Percentiles rank a stretch among this genome's conserved stretches.
Conservation (phyloP, 1,284 basidiomycete genomes). For the Ustilago lituana region DNA sequence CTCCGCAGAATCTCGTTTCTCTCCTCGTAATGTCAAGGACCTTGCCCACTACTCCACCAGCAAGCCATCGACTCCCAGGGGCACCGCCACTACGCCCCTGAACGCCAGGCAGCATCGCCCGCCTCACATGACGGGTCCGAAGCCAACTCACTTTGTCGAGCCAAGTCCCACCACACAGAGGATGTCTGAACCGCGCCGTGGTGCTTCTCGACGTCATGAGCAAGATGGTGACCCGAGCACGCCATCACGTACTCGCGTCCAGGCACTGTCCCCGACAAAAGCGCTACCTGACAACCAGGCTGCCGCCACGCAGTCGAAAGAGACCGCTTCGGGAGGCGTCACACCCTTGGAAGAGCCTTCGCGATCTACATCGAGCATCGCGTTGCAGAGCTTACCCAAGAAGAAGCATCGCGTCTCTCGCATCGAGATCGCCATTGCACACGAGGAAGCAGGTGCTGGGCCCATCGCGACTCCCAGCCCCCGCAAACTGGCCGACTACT, state of each 20-base stretch:
- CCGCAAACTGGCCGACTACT: constrained; percentile 39
- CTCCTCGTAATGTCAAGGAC: constrained; percentile 33
- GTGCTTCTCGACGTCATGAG: constrained; percentile 4
- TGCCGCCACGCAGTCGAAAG: too few relatives aligned
- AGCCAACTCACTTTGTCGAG: constrained; percentile 27
- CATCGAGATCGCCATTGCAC: constrained; percentile 46
- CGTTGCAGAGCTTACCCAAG: constrained; percentile 42
- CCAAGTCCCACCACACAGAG: constrained; percentile 38
- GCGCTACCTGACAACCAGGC: neutral
- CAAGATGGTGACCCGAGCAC: constrained; percentile 1
- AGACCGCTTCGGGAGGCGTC: neutral
- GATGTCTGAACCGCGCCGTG: constrained; percentile 19
- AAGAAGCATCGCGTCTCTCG: constrained; percentile 44
- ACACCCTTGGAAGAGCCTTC: constrained; percentile 19
- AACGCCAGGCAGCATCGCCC: constrained; percentile 39
- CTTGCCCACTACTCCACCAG: constrained; percentile 24
- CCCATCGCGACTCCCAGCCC: constrained; percentile 41
- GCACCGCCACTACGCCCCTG: constrained; percentile 22
- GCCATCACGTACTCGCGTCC: constrained; percentile 14
- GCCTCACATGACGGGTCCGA: constrained; percentile 34
- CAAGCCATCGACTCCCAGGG: constrained; percentile 29
- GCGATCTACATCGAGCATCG: neutral
- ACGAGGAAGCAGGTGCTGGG: constrained; percentile 47
- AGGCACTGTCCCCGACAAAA: neutral
- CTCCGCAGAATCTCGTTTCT: constrained; percentile 21